Evolutionary conservation across 495 filamentous ascomycete species (phyloP).

Genomic region (Aspergillus nanangensis): DNA sequence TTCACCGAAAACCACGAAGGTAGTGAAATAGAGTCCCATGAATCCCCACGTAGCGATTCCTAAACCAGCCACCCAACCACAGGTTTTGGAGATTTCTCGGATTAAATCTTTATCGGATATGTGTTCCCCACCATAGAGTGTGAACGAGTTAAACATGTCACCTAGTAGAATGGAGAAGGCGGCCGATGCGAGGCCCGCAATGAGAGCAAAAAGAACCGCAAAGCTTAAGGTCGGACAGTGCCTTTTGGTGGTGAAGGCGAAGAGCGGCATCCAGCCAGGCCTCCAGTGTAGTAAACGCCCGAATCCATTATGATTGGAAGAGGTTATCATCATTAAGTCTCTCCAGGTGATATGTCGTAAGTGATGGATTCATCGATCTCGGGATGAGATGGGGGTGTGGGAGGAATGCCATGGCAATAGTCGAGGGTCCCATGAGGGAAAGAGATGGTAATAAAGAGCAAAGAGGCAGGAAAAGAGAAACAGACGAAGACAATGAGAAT

Average conservation of each 20-base stretch:
- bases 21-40: conserved; percentile 56
- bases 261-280: conserved; percentile 52
- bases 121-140: conserved; percentile 56
- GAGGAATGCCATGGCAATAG: no score
- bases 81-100: conserved; percentile 51
- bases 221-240: conserved; percentile 52
- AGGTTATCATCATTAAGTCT: not conserved
- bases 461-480: not conserved
- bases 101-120: conserved; percentile 48
- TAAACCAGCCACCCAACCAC: conserved; percentile 53
- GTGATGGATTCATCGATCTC: not conserved
- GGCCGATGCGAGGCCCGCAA: conserved; percentile 60
- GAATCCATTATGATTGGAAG: not conserved
- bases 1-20: conserved; percentile 77
- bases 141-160: conserved; percentile 67
- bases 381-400: not conserved
- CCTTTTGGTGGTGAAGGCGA: conserved; percentile 63
- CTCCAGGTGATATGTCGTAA: not conserved
- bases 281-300: conserved; percentile 1
- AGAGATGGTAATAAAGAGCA: not conserved
- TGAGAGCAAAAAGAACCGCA: conserved; percentile 51
- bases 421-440: no score
- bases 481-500: not conserved
- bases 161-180: conserved; percentile 69
- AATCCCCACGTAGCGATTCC: conserved; percentile 61